Conservation (phyloP, 2,329 filamentous ascomycete species). For the Myriosclerotinia scirpicola region DNA sequence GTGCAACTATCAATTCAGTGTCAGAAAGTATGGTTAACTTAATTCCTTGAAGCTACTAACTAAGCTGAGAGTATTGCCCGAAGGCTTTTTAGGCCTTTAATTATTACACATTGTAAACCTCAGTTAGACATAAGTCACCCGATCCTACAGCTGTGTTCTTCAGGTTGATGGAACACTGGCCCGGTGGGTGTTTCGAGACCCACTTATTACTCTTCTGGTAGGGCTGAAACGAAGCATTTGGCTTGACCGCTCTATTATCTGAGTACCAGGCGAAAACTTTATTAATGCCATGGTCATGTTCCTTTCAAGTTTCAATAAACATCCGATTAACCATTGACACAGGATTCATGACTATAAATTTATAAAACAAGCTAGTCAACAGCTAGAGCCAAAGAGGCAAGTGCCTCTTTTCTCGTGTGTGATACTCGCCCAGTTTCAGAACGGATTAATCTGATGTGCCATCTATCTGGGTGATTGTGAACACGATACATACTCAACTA, state of each 20-base stretch:
- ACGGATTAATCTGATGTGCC: too few relatives aligned
- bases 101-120: too few relatives aligned
- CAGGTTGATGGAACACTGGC: background rate
- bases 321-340: background rate
- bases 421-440: slow-evolving; percentile 19
- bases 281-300: background rate
- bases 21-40: too few relatives aligned
- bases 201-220: background rate
- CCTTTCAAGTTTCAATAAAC: background rate
- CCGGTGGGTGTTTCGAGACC: background rate
- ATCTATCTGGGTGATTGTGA: background rate
- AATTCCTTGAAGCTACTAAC: too few relatives aligned
- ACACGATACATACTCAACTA: background rate
- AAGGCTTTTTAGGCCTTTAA: too few relatives aligned
- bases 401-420: background rate
- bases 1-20: background rate
- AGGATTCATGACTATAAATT: background rate
- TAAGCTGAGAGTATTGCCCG: too few relatives aligned
- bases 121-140: too few relatives aligned
- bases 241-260: background rate
- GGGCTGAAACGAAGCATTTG: slow-evolving; percentile 4
- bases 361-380: slow-evolving; percentile 14
- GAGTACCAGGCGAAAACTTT: background rate
- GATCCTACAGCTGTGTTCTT: too few relatives aligned
- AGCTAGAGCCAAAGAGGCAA: slow-evolving; percentile 1